Conservation (phyloP, 768 basidiomycete species). For the Tephrocybe sp. region DNA sequence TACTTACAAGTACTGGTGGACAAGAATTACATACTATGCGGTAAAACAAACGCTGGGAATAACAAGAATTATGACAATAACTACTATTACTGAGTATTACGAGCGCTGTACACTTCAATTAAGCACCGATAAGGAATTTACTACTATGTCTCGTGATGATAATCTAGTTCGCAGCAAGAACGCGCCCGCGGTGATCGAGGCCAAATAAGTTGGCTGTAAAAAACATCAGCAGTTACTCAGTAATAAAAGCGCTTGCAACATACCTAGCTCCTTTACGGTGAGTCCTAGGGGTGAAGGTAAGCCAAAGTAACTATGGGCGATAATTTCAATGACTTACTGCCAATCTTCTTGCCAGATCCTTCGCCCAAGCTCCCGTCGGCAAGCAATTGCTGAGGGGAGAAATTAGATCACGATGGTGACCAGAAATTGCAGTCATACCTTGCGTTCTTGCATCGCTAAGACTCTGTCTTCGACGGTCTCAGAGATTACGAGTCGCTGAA, state of each 20-base stretch:
- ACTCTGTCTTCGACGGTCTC: slow-evolving; percentile 74
- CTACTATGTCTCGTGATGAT: not conserved
- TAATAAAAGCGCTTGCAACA: slow-evolving; percentile 2
- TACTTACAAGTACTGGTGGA: no score
- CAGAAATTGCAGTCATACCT: slow-evolving; percentile 33
- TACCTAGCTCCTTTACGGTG: slow-evolving; percentile 51
- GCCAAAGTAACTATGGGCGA: not conserved
- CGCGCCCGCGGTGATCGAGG: slow-evolving; percentile 37
- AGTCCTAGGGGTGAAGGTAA: slow-evolving; percentile 29
- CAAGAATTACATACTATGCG: no score
- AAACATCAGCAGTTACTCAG: not conserved
- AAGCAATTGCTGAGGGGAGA: slow-evolving; percentile 41
- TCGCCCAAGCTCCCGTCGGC: slow-evolving; percentile 66
- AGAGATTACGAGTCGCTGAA: slow-evolving; percentile 57
- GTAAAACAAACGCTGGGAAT: no score
- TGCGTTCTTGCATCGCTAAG: slow-evolving; percentile 59
- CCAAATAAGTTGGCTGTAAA: slow-evolving; percentile 42
- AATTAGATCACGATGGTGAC: not conserved
- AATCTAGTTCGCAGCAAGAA: no score
- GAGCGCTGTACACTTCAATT: not conserved
- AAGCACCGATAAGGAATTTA: not conserved
- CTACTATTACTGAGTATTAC: no score
- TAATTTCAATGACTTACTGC: slow-evolving; percentile 35
- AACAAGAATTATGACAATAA: not conserved
- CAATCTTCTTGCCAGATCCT: slow-evolving; percentile 58